A percentile compares a stretch with the other conserved stretches of the same genome.
Conservation (phyloP, 2,329 filamentous ascomycete genomes). For the Penicillium sp. region DNA sequence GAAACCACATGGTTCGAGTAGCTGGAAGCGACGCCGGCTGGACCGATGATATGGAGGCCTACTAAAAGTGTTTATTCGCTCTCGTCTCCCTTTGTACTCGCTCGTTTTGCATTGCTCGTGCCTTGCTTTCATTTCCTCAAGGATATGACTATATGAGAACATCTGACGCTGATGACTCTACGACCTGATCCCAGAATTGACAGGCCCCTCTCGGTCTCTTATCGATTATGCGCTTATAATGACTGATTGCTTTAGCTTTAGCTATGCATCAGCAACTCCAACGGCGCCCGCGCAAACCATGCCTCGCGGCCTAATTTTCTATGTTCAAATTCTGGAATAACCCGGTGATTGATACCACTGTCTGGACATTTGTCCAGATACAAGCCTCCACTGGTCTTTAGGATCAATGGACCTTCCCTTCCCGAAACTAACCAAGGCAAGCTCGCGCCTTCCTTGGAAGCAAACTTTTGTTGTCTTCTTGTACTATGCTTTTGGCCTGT, state of each 20-base stretch:
- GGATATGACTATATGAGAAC: constrained; percentile 26
- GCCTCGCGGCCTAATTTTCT: constrained; percentile 25
- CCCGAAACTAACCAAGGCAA: constrained; percentile 1
- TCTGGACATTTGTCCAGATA: constrained; percentile 14
- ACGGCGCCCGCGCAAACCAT: constrained; percentile 9
- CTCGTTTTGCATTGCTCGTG: constrained; percentile 18
- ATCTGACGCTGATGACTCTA: constrained; percentile 34
- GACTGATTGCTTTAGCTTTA: constrained; percentile 12
- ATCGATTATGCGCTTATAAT: constrained; percentile 15
- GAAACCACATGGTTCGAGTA: constrained; percentile 50
- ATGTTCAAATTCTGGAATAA: constrained; percentile 39
- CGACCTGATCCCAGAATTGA: constrained; percentile 28
- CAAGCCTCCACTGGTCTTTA: not conserved
- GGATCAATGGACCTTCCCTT: constrained; percentile 11
- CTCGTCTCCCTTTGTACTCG: constrained; percentile 12
- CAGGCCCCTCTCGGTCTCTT: constrained; percentile 15
- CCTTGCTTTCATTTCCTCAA: constrained; percentile 24
- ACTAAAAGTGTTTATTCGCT: constrained; percentile 31
- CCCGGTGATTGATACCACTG: constrained; percentile 30
- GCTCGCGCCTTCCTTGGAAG: constrained; percentile 8
- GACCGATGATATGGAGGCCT: constrained; percentile 57
- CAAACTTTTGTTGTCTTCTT: constrained; percentile 22
- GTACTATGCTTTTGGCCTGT: constrained; percentile 28
- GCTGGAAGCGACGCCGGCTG: constrained; percentile 59
- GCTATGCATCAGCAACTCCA: constrained; percentile 9